Conservation (phyloP, 768 basidiomycete species). For the Mycena polygramma region DNA sequence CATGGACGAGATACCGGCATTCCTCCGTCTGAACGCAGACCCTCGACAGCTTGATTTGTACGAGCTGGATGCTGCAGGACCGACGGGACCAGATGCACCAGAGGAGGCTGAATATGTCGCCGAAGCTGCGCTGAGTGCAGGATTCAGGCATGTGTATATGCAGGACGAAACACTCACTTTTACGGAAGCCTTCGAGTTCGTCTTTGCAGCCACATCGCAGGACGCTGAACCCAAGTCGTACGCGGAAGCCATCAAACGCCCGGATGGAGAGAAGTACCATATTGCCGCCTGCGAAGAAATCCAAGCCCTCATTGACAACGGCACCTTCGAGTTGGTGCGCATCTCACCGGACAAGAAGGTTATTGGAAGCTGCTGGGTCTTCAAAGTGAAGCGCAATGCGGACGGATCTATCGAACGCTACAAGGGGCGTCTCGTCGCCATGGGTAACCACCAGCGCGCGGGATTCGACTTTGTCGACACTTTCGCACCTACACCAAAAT, state of each 20-base stretch:
- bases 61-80: background rate
- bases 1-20: conserved; percentile 11
- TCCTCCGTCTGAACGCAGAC: conserved; percentile 4
- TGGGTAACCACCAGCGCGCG: conserved; percentile 48
- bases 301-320: conserved; percentile 40
- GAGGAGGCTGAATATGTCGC: conserved; percentile 1
- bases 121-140: conserved; percentile 8
- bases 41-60: conserved; percentile 6
- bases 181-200: conserved; percentile 13
- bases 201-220: conserved; percentile 10
- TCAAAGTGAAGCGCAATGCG: no score
- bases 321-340: conserved; percentile 52
- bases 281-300: conserved; percentile 47
- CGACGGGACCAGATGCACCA: background rate
- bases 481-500: conserved; percentile 42
- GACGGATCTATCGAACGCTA: no score
- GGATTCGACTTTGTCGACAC: conserved; percentile 39
- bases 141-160: conserved; percentile 9
- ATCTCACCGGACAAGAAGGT: conserved; percentile 45
- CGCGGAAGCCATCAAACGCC: conserved; percentile 38
- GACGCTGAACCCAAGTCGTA: conserved; percentile 37
- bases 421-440: no score
- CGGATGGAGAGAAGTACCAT: conserved; percentile 39
- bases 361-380: no score
- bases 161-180: conserved; percentile 6